Evolutionary conservation across 2,329 filamentous ascomycete genomes (phyloP).

Genomic region (Arthrocladium fulminans): DNA sequence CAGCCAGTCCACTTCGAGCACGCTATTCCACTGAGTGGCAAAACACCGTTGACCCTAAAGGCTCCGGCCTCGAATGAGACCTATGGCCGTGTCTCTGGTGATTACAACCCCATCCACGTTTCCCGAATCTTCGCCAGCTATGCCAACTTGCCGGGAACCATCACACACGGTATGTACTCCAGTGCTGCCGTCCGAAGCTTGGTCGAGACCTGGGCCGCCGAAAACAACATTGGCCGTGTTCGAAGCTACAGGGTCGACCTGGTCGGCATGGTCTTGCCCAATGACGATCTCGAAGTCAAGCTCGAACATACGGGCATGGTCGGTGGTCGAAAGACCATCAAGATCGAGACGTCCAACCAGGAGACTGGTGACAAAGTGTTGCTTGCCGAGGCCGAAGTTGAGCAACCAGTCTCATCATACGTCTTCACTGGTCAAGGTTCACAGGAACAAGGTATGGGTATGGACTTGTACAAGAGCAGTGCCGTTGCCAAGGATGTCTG

Average conservation of each 20-base stretch:
- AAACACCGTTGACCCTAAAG: constrained; percentile 76
- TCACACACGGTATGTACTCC: constrained; percentile 99
- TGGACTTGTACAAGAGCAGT: constrained; percentile 94
- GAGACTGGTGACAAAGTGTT: constrained; percentile 96
- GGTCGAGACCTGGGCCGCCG: constrained; percentile 96
- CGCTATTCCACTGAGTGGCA: constrained; percentile 87
- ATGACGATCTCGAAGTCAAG: constrained; percentile 90
- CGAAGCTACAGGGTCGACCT: constrained; percentile 94
- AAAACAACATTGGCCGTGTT: constrained; percentile 96
- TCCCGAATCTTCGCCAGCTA: constrained; percentile 94
- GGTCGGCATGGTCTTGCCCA: constrained; percentile 97
- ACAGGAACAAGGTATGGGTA: constrained; percentile 99
- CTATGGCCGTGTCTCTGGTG: constrained; percentile 92
- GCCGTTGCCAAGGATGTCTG: constrained; percentile 92
- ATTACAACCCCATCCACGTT: constrained; percentile 98
- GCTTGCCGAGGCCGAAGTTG: constrained; percentile 89
- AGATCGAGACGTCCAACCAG: constrained; percentile 91
- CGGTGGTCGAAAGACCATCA: constrained; percentile 96
- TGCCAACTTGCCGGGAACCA: constrained; percentile 89
- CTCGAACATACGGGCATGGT: constrained; percentile 97
- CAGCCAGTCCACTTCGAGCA: constrained; percentile 97
- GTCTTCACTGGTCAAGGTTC: constrained; percentile 98
- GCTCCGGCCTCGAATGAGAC: constrained; percentile 95
- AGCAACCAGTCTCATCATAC: constrained; percentile 93
- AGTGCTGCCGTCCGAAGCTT: constrained; percentile 92